These are phyloP conservation scores for Sherardia arvensis DNA, from an alignment of 257 asterid genomes.

Conservation along the genomic window DNA sequence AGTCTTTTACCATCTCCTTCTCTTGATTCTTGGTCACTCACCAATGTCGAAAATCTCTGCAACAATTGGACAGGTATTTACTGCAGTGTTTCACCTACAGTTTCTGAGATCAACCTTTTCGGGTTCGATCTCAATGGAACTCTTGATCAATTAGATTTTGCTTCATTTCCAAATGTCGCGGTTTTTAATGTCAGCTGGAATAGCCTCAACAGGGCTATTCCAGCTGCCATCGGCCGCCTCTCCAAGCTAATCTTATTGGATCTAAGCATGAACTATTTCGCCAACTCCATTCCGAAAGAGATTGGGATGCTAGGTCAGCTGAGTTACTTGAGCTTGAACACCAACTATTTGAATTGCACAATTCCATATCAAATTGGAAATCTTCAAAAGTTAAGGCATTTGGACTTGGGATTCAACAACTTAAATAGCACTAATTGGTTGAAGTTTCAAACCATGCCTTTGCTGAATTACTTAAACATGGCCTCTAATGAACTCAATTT, in stretches of 20 bases:
- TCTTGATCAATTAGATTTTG: constrained; percentile 34
- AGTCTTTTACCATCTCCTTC: not conserved
- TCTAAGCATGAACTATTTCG: constrained; percentile 44
- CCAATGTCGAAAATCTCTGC: not conserved
- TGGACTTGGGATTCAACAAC: constrained; percentile 65
- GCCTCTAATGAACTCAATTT: constrained; percentile 30
- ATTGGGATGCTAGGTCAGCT: constrained; percentile 48
- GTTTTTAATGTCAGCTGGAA: constrained; percentile 36
- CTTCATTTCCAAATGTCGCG: constrained; percentile 31
- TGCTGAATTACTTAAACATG: constrained; percentile 37
- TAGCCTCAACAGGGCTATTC: constrained; percentile 50
- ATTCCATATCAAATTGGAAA: constrained; percentile 58
- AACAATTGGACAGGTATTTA: not conserved
- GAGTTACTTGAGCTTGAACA: constrained; percentile 34
- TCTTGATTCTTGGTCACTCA: constrained; percentile 2
- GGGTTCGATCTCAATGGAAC: constrained; percentile 33
- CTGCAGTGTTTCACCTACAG: not conserved
- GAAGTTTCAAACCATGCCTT: constrained; percentile 35
- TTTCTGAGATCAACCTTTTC: constrained; percentile 38
- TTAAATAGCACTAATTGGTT: constrained; percentile 59
- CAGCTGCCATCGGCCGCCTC: constrained; percentile 44
- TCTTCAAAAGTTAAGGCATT: constrained; percentile 36
- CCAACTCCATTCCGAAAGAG: constrained; percentile 40
- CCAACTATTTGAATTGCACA: constrained; percentile 40
- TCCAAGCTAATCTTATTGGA: constrained; percentile 48